Evolutionary conservation across 768 basidiomycete genomes (phyloP).

Genomic region (Pholiota molesta): DNA sequence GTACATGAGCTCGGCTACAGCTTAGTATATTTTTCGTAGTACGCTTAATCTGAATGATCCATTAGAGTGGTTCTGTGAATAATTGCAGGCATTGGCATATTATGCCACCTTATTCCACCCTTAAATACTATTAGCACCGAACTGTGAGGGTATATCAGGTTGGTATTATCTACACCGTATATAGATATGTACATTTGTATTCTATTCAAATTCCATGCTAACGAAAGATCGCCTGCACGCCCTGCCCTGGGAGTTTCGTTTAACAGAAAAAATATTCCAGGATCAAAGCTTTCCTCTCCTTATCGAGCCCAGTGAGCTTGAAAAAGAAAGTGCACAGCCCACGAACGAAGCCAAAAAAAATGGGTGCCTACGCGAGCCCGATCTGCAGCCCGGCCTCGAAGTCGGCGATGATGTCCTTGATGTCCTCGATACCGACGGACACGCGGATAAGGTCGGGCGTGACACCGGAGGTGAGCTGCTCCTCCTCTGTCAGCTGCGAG

Average conservation of each 20-base stretch:
- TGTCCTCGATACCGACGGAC: constrained; percentile 44
- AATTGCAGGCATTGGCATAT: too few species aligned
- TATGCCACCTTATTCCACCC: too few species aligned
- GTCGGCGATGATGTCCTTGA: constrained; percentile 45
- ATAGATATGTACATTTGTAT: neutral
- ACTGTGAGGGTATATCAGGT: neutral
- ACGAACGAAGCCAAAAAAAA: neutral
- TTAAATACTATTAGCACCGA: neutral
- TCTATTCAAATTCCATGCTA: neutral
- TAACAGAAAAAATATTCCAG: neutral
- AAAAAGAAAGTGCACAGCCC: neutral
- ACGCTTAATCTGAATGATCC: neutral
- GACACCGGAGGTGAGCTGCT: constrained; percentile 68
- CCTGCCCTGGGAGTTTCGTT: neutral
- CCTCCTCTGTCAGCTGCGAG: constrained; percentile 62
- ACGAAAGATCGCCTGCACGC: neutral
- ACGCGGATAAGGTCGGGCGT: constrained; percentile 76
- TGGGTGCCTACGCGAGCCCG: constrained; percentile 17
- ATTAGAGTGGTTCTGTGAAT: too few species aligned
- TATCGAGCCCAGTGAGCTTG: neutral
- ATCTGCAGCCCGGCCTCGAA: constrained; percentile 40
- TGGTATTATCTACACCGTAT: neutral
- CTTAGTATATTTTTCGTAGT: neutral
- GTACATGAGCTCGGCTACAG: neutral
- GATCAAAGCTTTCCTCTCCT: neutral